Evolutionary conservation across 257 asterid genomes (phyloP).

Genomic region (Scutellaria barbata): DNA sequence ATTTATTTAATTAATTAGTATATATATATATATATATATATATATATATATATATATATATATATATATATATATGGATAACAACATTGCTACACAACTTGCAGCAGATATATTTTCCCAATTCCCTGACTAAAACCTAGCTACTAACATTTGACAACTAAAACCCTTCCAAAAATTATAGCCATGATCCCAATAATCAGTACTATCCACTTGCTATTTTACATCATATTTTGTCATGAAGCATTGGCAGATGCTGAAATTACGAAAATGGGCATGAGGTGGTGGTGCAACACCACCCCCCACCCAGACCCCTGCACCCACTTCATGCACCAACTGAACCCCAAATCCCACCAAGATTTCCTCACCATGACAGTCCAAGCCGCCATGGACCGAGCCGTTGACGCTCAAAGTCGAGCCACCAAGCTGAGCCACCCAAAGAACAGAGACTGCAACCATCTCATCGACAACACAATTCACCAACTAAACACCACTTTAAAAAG

Average conservation of each 20-base stretch:
- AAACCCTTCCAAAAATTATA: too few relatives aligned
- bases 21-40: too few relatives aligned
- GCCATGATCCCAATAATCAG: constrained; percentile 5
- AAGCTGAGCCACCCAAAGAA: constrained; percentile 34
- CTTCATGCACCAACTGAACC: constrained; percentile 42
- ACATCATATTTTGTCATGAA: neutral
- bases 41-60: too few relatives aligned
- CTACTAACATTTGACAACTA: too few relatives aligned
- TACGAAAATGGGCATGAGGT: constrained; percentile 38
- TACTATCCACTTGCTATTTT: constrained; percentile 28
- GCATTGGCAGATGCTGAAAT: constrained; percentile 13
- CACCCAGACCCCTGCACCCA: constrained; percentile 63
- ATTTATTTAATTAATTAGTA: too few relatives aligned
- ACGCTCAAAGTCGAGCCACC: constrained; percentile 39
- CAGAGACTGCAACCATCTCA: constrained; percentile 58
- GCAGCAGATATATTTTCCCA: too few relatives aligned
- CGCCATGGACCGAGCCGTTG: constrained; percentile 60
- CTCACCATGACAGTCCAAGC: constrained; percentile 50
- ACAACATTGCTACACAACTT: too few relatives aligned
- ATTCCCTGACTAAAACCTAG: too few relatives aligned
- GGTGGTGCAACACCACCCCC: constrained; percentile 75
- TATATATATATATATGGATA: too few relatives aligned
- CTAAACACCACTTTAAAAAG: constrained; percentile 47
- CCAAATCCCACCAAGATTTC: constrained; percentile 49
- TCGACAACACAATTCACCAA: constrained; percentile 55